These are phyloP conservation scores for Amanita rubescens DNA, from an alignment of 768 basidiomycete genomes.

Conservation along the genomic window DNA sequence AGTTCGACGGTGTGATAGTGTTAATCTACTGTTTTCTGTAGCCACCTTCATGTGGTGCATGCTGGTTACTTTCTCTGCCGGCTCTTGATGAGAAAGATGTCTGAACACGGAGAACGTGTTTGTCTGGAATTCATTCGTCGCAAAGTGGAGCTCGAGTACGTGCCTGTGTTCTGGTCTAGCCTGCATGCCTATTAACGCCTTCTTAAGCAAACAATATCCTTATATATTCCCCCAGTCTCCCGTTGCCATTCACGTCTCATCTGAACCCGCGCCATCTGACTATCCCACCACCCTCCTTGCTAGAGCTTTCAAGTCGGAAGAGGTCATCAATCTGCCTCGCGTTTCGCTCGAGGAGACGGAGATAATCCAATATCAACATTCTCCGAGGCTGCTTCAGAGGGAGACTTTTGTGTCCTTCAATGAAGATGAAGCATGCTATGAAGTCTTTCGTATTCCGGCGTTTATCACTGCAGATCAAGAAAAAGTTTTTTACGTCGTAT, in stretches of 20 bases:
- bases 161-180: background rate
- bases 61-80: too few species aligned
- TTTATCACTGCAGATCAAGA: conserved; percentile 8
- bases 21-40: too few species aligned
- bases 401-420: conserved; percentile 8
- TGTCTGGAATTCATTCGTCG: conserved; percentile 7
- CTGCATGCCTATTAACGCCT: background rate
- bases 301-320: conserved; percentile 2
- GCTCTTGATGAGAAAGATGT: conserved; percentile 7
- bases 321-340: background rate
- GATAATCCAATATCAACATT: conserved; percentile 5
- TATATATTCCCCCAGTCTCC: background rate
- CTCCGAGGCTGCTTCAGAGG: conserved; percentile 5
- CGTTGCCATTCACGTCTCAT: background rate
- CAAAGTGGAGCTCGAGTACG: conserved; percentile 5
- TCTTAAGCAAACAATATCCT: background rate
- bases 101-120: conserved; percentile 8
- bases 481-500: conserved; percentile 8
- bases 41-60: too few species aligned
- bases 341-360: conserved; percentile 4
- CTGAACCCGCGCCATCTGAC: background rate
- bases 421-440: background rate
- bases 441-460: conserved; percentile 5
- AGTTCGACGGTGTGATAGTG: too few species aligned
- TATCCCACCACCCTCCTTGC: conserved; percentile 6